Conservation (phyloP, 768 basidiomycete species). For the Gelatoporia subvermispora region DNA sequence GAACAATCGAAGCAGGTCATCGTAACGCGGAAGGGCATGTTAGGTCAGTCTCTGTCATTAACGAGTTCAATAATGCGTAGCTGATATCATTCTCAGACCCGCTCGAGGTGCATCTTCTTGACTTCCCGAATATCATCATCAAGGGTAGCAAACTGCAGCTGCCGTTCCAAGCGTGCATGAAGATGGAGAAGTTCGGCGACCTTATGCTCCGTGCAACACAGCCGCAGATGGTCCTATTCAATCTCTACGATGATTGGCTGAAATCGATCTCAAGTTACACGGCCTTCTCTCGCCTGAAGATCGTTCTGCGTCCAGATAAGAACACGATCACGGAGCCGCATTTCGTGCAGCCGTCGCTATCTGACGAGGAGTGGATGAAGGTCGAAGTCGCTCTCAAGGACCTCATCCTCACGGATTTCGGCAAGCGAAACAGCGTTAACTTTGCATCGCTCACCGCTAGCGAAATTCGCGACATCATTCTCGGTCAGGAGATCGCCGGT, state of each 20-base stretch:
- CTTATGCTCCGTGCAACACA: slow-evolving; percentile 94
- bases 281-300: slow-evolving; percentile 96
- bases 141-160: slow-evolving; percentile 97
- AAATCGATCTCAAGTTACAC: slow-evolving; percentile 99
- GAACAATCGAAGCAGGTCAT: slow-evolving; percentile 99
- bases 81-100: slow-evolving; percentile 49
- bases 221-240: slow-evolving; percentile 99
- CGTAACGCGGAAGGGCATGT: slow-evolving; percentile 99
- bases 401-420: slow-evolving; percentile 95
- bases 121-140: slow-evolving; percentile 99
- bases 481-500: slow-evolving; percentile 97
- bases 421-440: slow-evolving; percentile 98
- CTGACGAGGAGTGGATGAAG: slow-evolving; percentile 97
- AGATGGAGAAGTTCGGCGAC: slow-evolving; percentile 99
- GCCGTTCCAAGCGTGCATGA: slow-evolving; percentile 99
- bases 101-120: slow-evolving; percentile 95
- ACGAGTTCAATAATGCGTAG: neutral
- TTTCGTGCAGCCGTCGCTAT: slow-evolving; percentile 93
- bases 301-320: slow-evolving; percentile 96
- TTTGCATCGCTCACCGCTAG: slow-evolving; percentile 95
- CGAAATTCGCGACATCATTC: slow-evolving; percentile 96
- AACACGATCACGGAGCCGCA: slow-evolving; percentile 95
- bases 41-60: slow-evolving; percentile 49
- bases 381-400: slow-evolving; percentile 99
- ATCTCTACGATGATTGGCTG: slow-evolving; percentile 98